Conservation (phyloP, 306 rosid genomes). For the Castanea crenata region DNA sequence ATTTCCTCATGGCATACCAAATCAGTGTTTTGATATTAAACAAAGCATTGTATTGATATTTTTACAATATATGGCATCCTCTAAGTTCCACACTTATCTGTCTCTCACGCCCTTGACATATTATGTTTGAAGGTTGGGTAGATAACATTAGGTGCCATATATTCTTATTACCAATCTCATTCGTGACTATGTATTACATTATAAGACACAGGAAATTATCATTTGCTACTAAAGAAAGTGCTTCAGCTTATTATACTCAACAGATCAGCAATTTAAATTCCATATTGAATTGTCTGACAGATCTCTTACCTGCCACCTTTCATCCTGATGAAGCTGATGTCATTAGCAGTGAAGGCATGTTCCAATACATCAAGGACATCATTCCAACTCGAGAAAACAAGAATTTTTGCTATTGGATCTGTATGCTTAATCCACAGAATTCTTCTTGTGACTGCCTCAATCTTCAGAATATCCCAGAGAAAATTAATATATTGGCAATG, state of each 20-base stretch:
- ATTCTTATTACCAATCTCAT: neutral
- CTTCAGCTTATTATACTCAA: neutral
- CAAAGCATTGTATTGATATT: neutral
- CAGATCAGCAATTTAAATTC: neutral
- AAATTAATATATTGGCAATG: neutral
- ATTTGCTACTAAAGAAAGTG: neutral
- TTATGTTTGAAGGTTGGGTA: neutral
- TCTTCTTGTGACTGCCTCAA: conserved; percentile 91
- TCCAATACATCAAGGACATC: conserved; percentile 94
- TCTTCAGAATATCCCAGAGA: conserved; percentile 45
- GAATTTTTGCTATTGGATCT: conserved; percentile 70
- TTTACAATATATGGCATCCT: neutral
- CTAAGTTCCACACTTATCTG: neutral
- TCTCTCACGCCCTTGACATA: neutral
- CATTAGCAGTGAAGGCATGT: conserved; percentile 74
- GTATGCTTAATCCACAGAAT: conserved; percentile 80
- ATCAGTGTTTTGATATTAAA: neutral
- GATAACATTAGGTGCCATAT: neutral
- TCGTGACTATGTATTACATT: neutral
- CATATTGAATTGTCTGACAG: neutral
- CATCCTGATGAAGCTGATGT: conserved; percentile 67
- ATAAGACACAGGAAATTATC: neutral
- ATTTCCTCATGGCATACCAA: neutral
- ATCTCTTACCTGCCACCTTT: conserved; percentile 90
- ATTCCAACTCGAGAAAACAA: conserved; percentile 95